Evolutionary conservation across 2,329 filamentous ascomycete species (phyloP).

Genomic region (Monilinia laxa): DNA sequence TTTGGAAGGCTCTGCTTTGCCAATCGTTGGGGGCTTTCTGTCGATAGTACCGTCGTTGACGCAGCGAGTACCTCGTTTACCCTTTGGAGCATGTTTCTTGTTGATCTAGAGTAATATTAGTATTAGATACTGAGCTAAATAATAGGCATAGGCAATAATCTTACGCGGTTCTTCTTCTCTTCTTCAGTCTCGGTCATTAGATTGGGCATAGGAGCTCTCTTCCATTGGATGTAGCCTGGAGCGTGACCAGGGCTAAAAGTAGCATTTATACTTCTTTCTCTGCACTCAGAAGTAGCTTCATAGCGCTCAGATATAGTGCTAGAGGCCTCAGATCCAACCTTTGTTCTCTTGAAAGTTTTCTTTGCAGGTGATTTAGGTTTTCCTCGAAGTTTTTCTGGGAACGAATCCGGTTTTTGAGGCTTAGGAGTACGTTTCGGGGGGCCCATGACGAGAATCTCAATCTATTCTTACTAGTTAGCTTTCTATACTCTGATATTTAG

Average conservation of each 20-base stretch:
- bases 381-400: background rate
- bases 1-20: background rate
- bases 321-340: background rate
- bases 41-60: constrained; percentile 17
- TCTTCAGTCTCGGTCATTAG: constrained; percentile 1
- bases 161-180: constrained; percentile 3
- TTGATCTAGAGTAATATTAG: background rate
- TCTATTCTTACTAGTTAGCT: background rate
- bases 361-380: background rate
- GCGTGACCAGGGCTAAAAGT: constrained; percentile 2
- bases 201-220: background rate
- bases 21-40: background rate
- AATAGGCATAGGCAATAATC: background rate
- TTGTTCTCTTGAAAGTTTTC: background rate
- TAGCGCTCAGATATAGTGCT: fast-evolving
- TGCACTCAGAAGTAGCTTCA: background rate
- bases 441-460: background rate
- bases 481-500: background rate
- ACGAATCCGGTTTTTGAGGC: background rate
- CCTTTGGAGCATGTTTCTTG: background rate
- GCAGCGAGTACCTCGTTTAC: constrained; percentile 8
- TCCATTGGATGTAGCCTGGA: constrained; percentile 5
- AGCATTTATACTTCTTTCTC: background rate
- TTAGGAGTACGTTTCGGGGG: fast-evolving
- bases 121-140: background rate